Percentiles rank a stretch among this genome's conserved stretches.
Conservation (phyloP, 129 eudicot genomes). For the Flaveria brownii region DNA sequence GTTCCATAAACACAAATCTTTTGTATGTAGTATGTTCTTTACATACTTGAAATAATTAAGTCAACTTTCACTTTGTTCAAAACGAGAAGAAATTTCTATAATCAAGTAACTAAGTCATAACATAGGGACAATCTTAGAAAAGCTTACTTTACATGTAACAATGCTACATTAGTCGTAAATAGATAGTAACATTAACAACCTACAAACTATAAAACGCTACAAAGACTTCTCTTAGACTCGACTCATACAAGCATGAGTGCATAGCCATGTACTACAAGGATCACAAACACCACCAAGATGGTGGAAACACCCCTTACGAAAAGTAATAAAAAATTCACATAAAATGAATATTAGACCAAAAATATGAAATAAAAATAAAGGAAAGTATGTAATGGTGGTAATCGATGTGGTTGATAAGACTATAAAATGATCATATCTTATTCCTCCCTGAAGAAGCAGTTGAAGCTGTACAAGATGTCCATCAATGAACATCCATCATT, state of each 20-base stretch:
- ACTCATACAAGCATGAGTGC: constrained; percentile 29
- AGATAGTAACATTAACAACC: neutral
- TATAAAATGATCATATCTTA: constrained; percentile 34
- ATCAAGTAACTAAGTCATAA: no score
- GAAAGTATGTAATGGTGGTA: constrained; percentile 24
- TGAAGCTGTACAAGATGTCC: constrained; percentile 47
- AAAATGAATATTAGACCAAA: constrained; percentile 38
- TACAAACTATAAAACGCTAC: constrained; percentile 20
- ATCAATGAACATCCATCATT: constrained; percentile 11
- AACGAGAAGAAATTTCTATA: no score
- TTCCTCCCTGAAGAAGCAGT: constrained; percentile 27
- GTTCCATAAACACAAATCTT: no score
- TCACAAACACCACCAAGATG: constrained; percentile 29
- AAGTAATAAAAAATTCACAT: neutral
- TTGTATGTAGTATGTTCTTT: no score
- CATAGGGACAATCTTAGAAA: neutral
- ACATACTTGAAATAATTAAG: no score
- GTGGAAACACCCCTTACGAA: constrained; percentile 25
- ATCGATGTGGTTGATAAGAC: constrained; percentile 33
- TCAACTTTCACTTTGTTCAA: no score
- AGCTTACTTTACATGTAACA: constrained; percentile 13
- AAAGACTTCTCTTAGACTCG: constrained; percentile 15
- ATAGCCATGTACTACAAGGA: constrained; percentile 23
- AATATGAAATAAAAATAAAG: constrained; percentile 19
- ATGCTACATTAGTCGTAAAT: neutral